Conservation (phyloP, 495 filamentous ascomycete species). For the Aspergillus diversus region DNA sequence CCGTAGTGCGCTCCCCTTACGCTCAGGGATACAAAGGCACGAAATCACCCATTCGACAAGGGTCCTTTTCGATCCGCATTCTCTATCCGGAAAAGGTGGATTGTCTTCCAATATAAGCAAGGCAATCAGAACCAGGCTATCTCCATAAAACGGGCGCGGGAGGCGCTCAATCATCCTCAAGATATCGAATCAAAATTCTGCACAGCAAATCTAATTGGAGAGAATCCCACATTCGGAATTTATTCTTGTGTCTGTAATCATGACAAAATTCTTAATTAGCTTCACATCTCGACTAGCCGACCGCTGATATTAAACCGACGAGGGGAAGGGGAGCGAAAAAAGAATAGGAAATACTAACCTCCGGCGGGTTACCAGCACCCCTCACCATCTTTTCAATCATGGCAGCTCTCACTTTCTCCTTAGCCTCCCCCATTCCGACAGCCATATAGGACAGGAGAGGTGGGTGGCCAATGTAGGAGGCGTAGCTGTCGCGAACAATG, state of each 20-base stretch:
- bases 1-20: too few species aligned
- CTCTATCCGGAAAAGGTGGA: too few species aligned
- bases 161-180: too few species aligned
- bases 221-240: not conserved
- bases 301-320: not conserved
- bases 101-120: too few species aligned
- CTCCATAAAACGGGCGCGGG: too few species aligned
- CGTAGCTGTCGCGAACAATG: slow-evolving; percentile 80
- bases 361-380: slow-evolving; percentile 82
- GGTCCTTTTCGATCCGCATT: too few species aligned
- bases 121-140: too few species aligned
- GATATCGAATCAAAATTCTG: too few species aligned
- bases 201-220: not conserved
- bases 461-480: slow-evolving; percentile 87
- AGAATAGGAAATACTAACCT: slow-evolving; percentile 40
- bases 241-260: slow-evolving; percentile 24
- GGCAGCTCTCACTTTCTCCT: slow-evolving; percentile 74
- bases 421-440: slow-evolving; percentile 82
- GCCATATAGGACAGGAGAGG: slow-evolving; percentile 86
- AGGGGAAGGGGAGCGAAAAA: slow-evolving; percentile 8
- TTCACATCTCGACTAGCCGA: not conserved
- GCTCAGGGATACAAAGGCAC: too few species aligned
- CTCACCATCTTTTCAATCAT: slow-evolving; percentile 94
- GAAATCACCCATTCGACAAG: too few species aligned
- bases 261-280: not conserved